Conservation (phyloP, 2,329 filamentous ascomycete genomes). For the Microcyclospora tardicrescens region DNA sequence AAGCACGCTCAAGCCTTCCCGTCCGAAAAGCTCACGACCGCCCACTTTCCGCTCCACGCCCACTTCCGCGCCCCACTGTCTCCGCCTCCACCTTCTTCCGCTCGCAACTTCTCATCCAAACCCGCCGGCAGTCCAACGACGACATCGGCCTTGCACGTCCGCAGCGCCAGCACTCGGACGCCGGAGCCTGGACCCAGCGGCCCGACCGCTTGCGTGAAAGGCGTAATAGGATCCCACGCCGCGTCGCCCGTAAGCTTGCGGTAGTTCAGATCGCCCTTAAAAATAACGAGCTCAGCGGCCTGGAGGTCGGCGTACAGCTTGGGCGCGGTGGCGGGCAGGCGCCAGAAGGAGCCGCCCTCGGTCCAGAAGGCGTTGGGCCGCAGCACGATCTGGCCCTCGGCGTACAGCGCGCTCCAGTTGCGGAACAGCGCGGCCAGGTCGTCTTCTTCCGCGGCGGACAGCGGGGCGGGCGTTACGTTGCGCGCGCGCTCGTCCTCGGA, state of each 20-base stretch:
- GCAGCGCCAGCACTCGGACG: constrained; percentile 69
- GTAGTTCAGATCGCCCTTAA: constrained; percentile 97
- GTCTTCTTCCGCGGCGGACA: constrained; percentile 53
- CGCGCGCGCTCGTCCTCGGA: constrained; percentile 50
- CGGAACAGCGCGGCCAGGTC: constrained; percentile 66
- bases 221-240: constrained; percentile 75
- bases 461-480: constrained; percentile 44
- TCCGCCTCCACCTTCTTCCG: constrained; percentile 7
- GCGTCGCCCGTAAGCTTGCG: constrained; percentile 84
- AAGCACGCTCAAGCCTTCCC: constrained; percentile 37
- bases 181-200: constrained; percentile 72
- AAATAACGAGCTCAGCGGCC: constrained; percentile 74
- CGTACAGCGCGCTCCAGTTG: constrained; percentile 68
- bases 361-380: constrained; percentile 90
- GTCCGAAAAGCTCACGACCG: constrained; percentile 74
- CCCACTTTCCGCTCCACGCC: constrained; percentile 96
- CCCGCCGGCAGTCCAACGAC: constrained; percentile 77
- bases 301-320: constrained; percentile 65
- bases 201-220: constrained; percentile 73
- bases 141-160: constrained; percentile 94
- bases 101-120: constrained; percentile 42
- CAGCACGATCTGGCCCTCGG: constrained; percentile 70
- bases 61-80: constrained; percentile 51
- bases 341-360: constrained; percentile 74
- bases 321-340: constrained; percentile 56